Conservation (phyloP, 2,329 filamentous ascomycete genomes). For the Rhytidhysteron rufulum region DNA sequence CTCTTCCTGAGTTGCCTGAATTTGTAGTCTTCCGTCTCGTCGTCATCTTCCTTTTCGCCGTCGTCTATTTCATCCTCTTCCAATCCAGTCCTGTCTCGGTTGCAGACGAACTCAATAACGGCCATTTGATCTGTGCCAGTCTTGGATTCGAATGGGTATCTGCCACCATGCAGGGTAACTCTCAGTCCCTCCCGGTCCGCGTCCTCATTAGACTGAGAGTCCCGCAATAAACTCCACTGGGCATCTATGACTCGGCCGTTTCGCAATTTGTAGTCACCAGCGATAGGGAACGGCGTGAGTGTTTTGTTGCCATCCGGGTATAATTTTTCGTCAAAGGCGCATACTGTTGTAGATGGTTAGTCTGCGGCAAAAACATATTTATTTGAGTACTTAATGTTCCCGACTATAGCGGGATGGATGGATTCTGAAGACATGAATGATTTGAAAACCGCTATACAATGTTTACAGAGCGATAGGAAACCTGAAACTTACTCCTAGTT, state of each 20-base stretch:
- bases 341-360: too few relatives aligned
- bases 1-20: slow-evolving; percentile 33
- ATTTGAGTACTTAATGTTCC: too few relatives aligned
- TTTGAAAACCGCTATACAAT: too few relatives aligned
- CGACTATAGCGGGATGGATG: too few relatives aligned
- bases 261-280: slow-evolving; percentile 61
- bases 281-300: slow-evolving; percentile 65
- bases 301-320: slow-evolving; percentile 49
- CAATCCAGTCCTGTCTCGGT: slow-evolving; percentile 65
- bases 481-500: slow-evolving; percentile 54
- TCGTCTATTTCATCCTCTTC: slow-evolving; percentile 63
- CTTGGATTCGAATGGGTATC: slow-evolving; percentile 47
- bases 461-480: slow-evolving; percentile 4
- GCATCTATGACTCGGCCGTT: slow-evolving; percentile 58
- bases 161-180: slow-evolving; percentile 61
- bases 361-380: too few relatives aligned
- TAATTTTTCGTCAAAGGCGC: slow-evolving; percentile 62
- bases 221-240: slow-evolving; percentile 62
- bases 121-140: slow-evolving; percentile 62
- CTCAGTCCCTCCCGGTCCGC: slow-evolving; percentile 67
- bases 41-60: slow-evolving; percentile 52
- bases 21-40: slow-evolving; percentile 50
- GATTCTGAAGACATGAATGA: too few relatives aligned
- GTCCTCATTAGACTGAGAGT: slow-evolving; percentile 61
- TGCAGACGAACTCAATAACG: slow-evolving; percentile 82